Base-by-base conservation (phyloP, 306 rosid species). In the Carpinus viminea region DNA sequence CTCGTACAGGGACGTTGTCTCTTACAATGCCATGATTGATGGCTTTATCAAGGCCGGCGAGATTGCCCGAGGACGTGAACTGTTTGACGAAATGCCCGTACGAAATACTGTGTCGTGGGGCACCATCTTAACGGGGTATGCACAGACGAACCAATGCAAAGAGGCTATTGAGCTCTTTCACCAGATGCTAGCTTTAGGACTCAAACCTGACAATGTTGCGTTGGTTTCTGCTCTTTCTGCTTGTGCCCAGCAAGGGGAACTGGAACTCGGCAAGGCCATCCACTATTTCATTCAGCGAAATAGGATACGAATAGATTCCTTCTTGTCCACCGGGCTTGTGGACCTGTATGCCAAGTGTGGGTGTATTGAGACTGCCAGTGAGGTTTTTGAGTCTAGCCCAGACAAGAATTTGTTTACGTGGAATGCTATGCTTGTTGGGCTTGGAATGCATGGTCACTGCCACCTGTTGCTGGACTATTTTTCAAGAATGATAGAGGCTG, bases 381-480 rank as follows among this genome's bases (percentile, higher is more conserved):
- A 80, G 7, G 78, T 86, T 50, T 93, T 93, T 66, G 87, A 93
- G 65, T 75, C 87, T 4, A 82, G 89, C 66, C 17, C 7, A 0
- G 78, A 81, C 20, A 91, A 88, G 82, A 74, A 84, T n/a, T 81
- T 93, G 68, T 86, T 80, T 66, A 85, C 94, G 0, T 93, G 96
- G 96, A 93, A 93, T 80, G 93, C 97, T 55, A 89, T 93, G 91
- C 90, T 91, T 56, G 91, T 78, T 74, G 96, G 97, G 34, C 85
- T 88, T 41, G 93, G 94, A 69, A 86, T 88, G 86, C 94, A 93
- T 26, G 97, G 97, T 13, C 82, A 83, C 0, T 90, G 93, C 46
- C 72, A 73, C 9, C 34, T 73, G 47, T 80, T 83, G 72, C 21
- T 93, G 13, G 75, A 72, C 0, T 85, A 84, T 57, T 93, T 91